Conservation (phyloP, 306 rosid genomes). For the Oxytropis ochrocephala region DNA sequence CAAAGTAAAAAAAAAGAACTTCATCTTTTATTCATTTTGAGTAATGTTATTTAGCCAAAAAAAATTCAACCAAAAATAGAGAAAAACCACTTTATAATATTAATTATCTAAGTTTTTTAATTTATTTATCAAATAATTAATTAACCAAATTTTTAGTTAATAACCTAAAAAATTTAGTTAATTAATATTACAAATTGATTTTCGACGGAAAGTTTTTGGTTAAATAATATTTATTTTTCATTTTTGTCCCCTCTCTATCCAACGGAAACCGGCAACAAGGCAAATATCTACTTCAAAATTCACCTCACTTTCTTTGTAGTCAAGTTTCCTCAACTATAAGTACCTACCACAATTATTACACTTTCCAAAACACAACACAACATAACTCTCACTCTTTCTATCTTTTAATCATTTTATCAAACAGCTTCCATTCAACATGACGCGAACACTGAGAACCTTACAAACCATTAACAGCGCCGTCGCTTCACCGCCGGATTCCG, state of each 20-base stretch:
- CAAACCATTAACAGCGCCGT: constrained; percentile 4
- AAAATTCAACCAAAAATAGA: no score
- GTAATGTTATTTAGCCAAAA: no score
- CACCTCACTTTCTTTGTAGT: background rate
- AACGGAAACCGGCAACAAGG: background rate
- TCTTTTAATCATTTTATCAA: background rate
- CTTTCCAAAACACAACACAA: background rate
- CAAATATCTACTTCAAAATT: background rate
- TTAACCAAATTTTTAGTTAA: no score
- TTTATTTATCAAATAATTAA: no score
- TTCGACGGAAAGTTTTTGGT: no score
- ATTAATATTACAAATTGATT: no score
- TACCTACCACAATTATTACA: background rate
- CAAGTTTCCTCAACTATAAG: constrained; percentile 22
- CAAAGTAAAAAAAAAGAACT: no score
- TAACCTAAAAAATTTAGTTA: no score
- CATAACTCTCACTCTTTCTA: background rate
- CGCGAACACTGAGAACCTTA: constrained; percentile 38
- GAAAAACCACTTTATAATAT: no score
- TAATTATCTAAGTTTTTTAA: no score
- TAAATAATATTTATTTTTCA: no score
- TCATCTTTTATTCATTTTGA: no score
- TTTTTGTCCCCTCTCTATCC: background rate
- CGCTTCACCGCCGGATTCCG: constrained; percentile 44
- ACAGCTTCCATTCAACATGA: constrained; percentile 22